These are phyloP conservation scores for Austroboletus eburneus DNA, from an alignment of 768 basidiomycete species.

Conservation along the genomic window DNA sequence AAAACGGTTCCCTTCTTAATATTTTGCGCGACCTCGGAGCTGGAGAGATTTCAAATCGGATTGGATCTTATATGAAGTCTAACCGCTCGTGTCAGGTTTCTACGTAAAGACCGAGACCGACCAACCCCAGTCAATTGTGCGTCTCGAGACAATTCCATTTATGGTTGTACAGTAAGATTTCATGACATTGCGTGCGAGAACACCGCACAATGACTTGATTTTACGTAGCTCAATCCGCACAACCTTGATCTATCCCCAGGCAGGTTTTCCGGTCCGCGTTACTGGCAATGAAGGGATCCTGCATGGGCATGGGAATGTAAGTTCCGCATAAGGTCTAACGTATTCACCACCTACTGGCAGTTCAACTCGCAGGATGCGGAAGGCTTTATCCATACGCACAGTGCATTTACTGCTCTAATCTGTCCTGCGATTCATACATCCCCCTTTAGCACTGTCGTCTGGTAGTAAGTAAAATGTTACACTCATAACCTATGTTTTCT, in stretches of 20 bases:
- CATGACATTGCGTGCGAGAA: not conserved
- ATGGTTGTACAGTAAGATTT: constrained; percentile 31
- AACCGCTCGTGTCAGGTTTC: constrained; percentile 28
- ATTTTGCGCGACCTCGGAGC: too few relatives aligned
- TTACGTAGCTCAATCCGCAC: constrained; percentile 60
- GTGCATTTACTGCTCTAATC: too few relatives aligned
- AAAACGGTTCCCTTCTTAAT: too few relatives aligned
- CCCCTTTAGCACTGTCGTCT: constrained; percentile 10
- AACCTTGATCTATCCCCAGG: constrained; percentile 71
- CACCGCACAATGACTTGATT: not conserved
- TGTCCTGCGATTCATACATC: too few relatives aligned
- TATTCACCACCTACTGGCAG: too few relatives aligned
- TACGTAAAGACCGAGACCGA: constrained; percentile 46
- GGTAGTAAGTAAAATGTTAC: constrained; percentile 17
- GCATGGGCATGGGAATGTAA: constrained; percentile 65
- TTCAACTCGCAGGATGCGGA: too few relatives aligned
- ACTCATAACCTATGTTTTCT: constrained; percentile 3
- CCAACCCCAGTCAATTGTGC: constrained; percentile 41
- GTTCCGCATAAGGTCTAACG: too few relatives aligned
- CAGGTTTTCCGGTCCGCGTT: constrained; percentile 85
- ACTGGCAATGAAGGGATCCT: constrained; percentile 45
- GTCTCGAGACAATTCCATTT: constrained; percentile 34
- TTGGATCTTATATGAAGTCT: not conserved
- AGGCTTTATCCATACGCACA: too few relatives aligned
- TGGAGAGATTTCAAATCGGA: too few relatives aligned